phyloP scores from a whole-genome alignment of 805 yeast genomes.

The Saccharomycopsis sp. region DNA sequence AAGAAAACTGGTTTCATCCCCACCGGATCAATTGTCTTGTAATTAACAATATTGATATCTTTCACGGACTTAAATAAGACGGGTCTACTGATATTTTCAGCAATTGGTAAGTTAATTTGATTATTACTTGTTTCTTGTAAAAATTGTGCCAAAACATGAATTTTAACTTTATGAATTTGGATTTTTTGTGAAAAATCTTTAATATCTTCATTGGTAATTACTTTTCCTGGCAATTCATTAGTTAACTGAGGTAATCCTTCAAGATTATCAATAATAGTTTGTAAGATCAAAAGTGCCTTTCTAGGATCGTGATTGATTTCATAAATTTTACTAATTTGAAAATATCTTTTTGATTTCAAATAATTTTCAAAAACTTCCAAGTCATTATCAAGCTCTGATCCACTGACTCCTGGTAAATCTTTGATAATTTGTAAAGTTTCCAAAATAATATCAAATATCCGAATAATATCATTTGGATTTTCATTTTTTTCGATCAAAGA shows the following conservation, averaged over 20 bases:
- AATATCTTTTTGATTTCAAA: conserved; percentile 35
- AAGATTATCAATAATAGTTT: conserved; percentile 19
- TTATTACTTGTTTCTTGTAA: conserved; percentile 24
- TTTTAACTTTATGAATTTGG: conserved; percentile 20
- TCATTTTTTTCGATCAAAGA: conserved; percentile 22
- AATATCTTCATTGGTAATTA: conserved; percentile 31
- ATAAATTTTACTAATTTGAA: conserved; percentile 36
- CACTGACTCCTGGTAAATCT: conserved; percentile 88
- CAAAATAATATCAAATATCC: conserved; percentile 41
- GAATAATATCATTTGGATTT: conserved; percentile 29
- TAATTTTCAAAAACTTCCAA: conserved; percentile 39
- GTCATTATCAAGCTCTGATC: conserved; percentile 58
- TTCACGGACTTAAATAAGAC: conserved; percentile 20
- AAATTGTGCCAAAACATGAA: conserved; percentile 41
- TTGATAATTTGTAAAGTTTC: conserved; percentile 46
- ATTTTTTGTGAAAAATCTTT: conserved; percentile 20
- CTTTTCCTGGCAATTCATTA: conserved; percentile 15
- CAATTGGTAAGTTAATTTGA: conserved; percentile 23
- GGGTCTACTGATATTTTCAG: conserved; percentile 27
- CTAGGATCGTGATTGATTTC: conserved; percentile 29
- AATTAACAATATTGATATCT: conserved; percentile 22
- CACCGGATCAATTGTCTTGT: conserved; percentile 41
- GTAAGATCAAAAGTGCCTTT: conserved; percentile 34
- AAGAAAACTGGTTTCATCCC: conserved; percentile 82
- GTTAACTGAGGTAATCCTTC: conserved; percentile 14